phyloP scores from a whole-genome alignment of 2,329 filamentous ascomycete genomes.

The Conoideocrella luteorostrata region DNA sequence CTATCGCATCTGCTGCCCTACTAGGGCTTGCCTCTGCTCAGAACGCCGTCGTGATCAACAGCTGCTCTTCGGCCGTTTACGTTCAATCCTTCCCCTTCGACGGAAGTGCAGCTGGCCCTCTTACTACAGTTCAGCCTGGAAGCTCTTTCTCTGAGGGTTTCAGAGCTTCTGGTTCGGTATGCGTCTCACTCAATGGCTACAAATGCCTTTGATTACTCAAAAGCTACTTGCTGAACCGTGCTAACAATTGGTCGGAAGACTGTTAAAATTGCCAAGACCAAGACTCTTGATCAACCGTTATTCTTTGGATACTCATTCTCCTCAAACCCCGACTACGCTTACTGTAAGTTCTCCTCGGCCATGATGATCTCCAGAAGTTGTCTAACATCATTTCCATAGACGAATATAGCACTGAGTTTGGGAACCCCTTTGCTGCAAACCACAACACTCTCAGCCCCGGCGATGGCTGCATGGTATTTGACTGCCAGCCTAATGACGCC shows the following conservation, averaged over 20 bases:
- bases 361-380: background rate
- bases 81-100: constrained; percentile 32
- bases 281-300: constrained; percentile 28
- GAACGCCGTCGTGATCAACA: constrained; percentile 30
- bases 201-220: too few relatives aligned
- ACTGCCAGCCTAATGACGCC: constrained; percentile 29
- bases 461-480: constrained; percentile 29
- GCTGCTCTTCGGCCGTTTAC: constrained; percentile 25
- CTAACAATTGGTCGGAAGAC: constrained; percentile 20
- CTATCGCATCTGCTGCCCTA: constrained; percentile 23
- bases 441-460: constrained; percentile 32
- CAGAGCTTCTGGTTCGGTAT: constrained; percentile 28
- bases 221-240: background rate
- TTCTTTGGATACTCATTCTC: constrained; percentile 37
- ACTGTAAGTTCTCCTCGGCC: constrained; percentile 28
- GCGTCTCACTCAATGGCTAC: constrained; percentile 7
- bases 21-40: constrained; percentile 27
- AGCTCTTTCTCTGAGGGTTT: constrained; percentile 30
- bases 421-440: constrained; percentile 32
- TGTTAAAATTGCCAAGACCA: constrained; percentile 33
- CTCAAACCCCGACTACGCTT: constrained; percentile 28
- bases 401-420: constrained; percentile 32
- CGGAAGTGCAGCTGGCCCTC: constrained; percentile 21
- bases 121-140: constrained; percentile 26
- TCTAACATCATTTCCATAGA: constrained; percentile 19